These are phyloP conservation scores for Willaertia magna DNA, from an alignment of 208 protist species.

Conservation along the genomic window DNA sequence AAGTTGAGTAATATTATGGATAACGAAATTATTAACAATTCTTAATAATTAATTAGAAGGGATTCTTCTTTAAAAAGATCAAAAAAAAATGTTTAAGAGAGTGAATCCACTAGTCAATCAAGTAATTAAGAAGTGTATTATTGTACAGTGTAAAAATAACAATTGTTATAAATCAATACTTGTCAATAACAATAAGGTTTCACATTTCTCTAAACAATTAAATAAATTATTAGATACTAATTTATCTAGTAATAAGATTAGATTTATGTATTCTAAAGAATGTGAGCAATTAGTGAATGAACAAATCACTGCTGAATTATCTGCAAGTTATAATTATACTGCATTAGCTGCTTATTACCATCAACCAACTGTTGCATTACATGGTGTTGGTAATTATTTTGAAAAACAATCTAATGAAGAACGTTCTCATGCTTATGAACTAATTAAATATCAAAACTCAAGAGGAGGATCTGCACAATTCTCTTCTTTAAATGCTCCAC, in stretches of 20 bases:
- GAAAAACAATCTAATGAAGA: not conserved
- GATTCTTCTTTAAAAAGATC: too few relatives aligned
- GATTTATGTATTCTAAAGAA: not conserved
- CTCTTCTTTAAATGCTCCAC: not conserved
- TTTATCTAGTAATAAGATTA: not conserved
- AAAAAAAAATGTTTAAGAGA: too few relatives aligned
- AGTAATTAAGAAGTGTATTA: too few relatives aligned
- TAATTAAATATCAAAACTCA: not conserved
- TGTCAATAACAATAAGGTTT: too few relatives aligned
- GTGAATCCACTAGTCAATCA: too few relatives aligned
- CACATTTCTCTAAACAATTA: too few relatives aligned
- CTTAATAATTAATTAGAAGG: too few relatives aligned
- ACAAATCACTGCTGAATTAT: not conserved
- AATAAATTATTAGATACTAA: too few relatives aligned
- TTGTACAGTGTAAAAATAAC: too few relatives aligned
- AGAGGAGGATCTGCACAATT: not conserved
- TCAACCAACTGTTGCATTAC: not conserved
- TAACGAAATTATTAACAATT: too few relatives aligned
- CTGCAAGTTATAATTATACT: not conserved
- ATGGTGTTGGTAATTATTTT: not conserved
- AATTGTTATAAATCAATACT: too few relatives aligned
- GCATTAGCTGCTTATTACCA: not conserved
- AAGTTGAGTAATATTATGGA: too few relatives aligned
- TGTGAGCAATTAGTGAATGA: not conserved
- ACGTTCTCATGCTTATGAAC: not conserved